phyloP scores from a whole-genome alignment of 2,329 filamentous ascomycete genomes.

The Graphium sp. region DNA sequence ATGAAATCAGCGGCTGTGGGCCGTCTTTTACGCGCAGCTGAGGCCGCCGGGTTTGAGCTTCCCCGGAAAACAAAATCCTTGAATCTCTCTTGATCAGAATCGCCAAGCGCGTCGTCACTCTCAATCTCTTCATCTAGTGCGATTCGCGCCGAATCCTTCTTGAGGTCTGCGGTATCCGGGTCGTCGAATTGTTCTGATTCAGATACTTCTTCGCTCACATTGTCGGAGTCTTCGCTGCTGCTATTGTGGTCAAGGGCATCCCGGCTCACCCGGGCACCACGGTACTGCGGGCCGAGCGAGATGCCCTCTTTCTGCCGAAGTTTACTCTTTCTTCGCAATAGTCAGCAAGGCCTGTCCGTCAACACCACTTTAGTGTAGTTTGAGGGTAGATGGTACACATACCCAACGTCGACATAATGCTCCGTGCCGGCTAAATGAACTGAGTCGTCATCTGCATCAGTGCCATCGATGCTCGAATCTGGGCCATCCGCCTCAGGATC shows the following conservation, averaged over 20 bases:
- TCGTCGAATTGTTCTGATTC: conserved; percentile 31
- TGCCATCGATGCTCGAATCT: conserved; percentile 35
- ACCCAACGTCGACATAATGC: conserved; percentile 71
- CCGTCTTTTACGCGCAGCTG: conserved; percentile 17
- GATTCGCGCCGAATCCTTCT: conserved; percentile 24
- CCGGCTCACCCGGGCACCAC: conserved; percentile 59
- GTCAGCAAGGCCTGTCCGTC: neutral
- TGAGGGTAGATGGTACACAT: conserved; percentile 9
- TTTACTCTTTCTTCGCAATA: conserved; percentile 57
- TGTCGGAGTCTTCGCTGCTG: conserved; percentile 31
- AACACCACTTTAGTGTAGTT: neutral
- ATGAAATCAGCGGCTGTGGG: conserved; percentile 41
- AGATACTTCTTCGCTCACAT: neutral
- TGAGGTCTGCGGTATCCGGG: conserved; percentile 36
- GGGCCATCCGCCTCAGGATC: conserved; percentile 58
- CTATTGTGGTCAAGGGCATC: conserved; percentile 45
- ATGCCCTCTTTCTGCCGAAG: conserved; percentile 56
- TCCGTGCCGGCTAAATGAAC: conserved; percentile 53
- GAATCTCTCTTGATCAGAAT: conserved; percentile 72
- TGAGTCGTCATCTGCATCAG: conserved; percentile 27
- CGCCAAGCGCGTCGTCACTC: conserved; percentile 56
- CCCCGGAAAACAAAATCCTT: conserved; percentile 52
- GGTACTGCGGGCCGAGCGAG: conserved; percentile 62
- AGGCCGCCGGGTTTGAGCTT: conserved; percentile 30
- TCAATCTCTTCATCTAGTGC: conserved; percentile 45